Evolutionary conservation across 257 asterid species (phyloP).

Genomic region (Rubia yunnanensis): DNA sequence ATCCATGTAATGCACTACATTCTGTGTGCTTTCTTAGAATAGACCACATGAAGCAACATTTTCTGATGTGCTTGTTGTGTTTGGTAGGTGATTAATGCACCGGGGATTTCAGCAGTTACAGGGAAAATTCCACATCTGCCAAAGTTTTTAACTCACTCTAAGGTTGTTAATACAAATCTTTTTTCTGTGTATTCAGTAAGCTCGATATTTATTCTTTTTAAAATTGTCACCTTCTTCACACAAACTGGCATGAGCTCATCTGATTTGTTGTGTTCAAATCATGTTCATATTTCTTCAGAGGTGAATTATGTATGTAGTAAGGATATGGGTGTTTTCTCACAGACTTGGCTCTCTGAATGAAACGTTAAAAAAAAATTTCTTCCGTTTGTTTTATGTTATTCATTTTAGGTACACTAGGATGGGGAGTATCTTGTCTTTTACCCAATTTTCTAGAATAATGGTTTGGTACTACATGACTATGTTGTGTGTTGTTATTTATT

Average conservation of each 20-base stretch:
- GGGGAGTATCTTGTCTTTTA: no score
- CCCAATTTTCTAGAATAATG: no score
- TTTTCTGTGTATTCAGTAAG: constrained; percentile 81
- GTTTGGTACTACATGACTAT: no score
- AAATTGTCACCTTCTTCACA: not conserved
- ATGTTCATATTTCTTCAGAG: not conserved
- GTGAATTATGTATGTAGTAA: not conserved
- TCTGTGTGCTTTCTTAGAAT: not conserved
- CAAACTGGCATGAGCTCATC: no score
- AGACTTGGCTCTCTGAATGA: not conserved
- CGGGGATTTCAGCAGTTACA: constrained; percentile 78
- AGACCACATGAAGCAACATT: not conserved
- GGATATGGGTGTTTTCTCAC: not conserved
- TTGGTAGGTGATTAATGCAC: constrained; percentile 90
- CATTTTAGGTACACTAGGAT: no score
- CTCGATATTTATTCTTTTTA: not conserved
- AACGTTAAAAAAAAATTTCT: no score
- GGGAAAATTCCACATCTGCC: constrained; percentile 74
- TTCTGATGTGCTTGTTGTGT: constrained; percentile 9
- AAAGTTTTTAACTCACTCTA: constrained; percentile 66
- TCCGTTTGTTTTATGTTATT: no score
- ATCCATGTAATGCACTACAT: no score
- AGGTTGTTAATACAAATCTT: constrained; percentile 74
- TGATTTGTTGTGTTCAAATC: no score
- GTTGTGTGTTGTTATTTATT: no score